Evolutionary conservation across 1,284 basidiomycete genomes (phyloP).

Genomic region (Fomes fomentarius): DNA sequence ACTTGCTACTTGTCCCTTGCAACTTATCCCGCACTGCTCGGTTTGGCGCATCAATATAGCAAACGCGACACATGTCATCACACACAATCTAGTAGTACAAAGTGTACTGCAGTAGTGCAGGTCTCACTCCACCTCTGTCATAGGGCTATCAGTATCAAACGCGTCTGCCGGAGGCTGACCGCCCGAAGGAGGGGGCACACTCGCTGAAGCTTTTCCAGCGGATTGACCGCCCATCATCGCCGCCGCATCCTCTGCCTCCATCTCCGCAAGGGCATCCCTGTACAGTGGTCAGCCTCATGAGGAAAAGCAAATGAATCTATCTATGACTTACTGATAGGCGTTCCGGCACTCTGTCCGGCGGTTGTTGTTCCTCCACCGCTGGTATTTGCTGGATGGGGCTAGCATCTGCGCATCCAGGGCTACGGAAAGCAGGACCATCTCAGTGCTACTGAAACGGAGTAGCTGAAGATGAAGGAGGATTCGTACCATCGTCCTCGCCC

Average conservation of each 20-base stretch:
- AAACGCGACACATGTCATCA: too few species aligned
- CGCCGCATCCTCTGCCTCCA: constrained; percentile 14
- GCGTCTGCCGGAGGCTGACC: too few species aligned
- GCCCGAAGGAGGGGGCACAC: too few species aligned
- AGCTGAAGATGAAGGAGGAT: neutral
- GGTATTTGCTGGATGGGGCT: constrained; percentile 30
- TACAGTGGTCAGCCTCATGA: neutral
- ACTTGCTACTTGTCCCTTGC: too few species aligned
- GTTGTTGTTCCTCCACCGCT: constrained; percentile 33
- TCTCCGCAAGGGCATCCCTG: constrained; percentile 24
- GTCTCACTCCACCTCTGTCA: constrained; percentile 18
- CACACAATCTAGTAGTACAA: neutral
- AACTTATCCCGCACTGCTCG: too few species aligned
- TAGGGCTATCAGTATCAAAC: constrained; percentile 21
- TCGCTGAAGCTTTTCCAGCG: neutral
- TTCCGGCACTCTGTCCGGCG: constrained; percentile 34
- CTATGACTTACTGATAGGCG: constrained; percentile 33
- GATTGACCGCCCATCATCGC: neutral
- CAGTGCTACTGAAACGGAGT: neutral
- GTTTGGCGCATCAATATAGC: too few species aligned
- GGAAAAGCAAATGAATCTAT: too few species aligned
- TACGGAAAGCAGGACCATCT: constrained; percentile 6
- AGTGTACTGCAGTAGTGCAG: neutral
- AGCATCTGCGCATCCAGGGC: constrained; percentile 35
- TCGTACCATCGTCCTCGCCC: constrained; percentile 44